phyloP scores from a whole-genome alignment of 179 eudicot species.

The Beta macrorhiza region DNA sequence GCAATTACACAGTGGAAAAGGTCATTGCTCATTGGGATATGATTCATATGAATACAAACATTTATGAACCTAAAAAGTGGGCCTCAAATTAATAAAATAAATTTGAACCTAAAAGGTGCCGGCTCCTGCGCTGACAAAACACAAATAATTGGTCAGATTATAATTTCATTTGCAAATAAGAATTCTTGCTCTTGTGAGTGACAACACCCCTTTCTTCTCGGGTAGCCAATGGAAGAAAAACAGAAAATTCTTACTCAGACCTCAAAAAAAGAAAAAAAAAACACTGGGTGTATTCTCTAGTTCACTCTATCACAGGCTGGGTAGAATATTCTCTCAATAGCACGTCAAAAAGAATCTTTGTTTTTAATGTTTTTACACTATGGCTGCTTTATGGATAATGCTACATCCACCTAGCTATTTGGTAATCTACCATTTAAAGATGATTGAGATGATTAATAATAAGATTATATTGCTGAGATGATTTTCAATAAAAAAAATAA shows the following conservation, averaged over 20 bases:
- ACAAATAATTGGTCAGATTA: conserved; percentile 16
- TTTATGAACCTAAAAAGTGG: neutral
- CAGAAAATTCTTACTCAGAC: neutral
- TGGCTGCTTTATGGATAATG: no score
- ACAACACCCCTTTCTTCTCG: neutral
- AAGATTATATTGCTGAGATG: no score
- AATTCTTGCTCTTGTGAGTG: conserved; percentile 8
- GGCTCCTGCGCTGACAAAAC: conserved; percentile 21
- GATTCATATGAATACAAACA: neutral
- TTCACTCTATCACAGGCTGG: conserved; percentile 31
- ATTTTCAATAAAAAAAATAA: no score
- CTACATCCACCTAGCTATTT: no score
- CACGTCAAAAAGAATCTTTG: conserved; percentile 21
- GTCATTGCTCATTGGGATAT: neutral
- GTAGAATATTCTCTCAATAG: conserved; percentile 19
- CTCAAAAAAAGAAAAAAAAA: conserved; percentile 13
- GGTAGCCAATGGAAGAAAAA: neutral
- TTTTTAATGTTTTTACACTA: conserved; percentile 10
- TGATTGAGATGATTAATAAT: no score
- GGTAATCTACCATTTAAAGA: no score
- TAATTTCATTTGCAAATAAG: neutral
- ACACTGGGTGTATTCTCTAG: conserved; percentile 10
- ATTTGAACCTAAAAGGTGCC: neutral
- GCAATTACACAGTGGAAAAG: neutral
- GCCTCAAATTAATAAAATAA: no score